Evolutionary conservation across 2,329 filamentous ascomycete genomes (phyloP), one percentile per base, ranked within the genome.

Genomic region (Trichoderma atroviride): DNA sequence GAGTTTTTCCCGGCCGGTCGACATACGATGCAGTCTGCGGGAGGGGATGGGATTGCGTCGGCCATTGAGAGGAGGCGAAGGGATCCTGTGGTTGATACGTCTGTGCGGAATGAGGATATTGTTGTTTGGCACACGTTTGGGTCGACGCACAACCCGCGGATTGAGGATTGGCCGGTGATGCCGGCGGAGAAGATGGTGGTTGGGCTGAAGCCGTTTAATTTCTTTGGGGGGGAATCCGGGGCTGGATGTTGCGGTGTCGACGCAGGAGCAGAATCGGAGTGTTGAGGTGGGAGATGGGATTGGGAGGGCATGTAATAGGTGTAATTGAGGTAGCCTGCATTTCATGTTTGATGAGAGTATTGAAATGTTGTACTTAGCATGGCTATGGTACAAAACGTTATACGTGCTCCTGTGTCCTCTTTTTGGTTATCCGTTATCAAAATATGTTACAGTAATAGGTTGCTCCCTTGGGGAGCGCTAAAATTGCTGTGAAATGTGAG

Each of bases 141-240:
- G 5, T 74, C 85, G 56, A 85, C 83, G 16, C 82, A 85, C 65
- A 84, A 84, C 61, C 82, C 82, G 0, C 75, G 83, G 5, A 81
- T 83, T 11, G 83, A 85, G 71, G 82, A 85, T 69, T 84, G 83
- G 83, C 83, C 83, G 5, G 83, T 85, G 5, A 85, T 85, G 83
- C 83, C 83, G 40, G 81, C 82, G 40, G 83, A 85, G 73, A 82
- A 81, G 37, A 81, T 84, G 66, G 80, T 83, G 68, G 75, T 84
- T 55, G 81, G 83, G 68, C 47, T 75, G 52, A 69, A 71, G 2
- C 83, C 82, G 3, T 76, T 78, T n/a, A 82, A 84, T 72, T 85
- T 84, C 75, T 84, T 84, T 74, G 79, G 78, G 4, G 4, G 77
- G 77, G 56, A 85, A 84, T 72, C 83, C 82, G 29, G 81, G 82